Evolutionary conservation across 78 protist species (phyloP).

Genomic region (Monocercomonoides exilis): DNA sequence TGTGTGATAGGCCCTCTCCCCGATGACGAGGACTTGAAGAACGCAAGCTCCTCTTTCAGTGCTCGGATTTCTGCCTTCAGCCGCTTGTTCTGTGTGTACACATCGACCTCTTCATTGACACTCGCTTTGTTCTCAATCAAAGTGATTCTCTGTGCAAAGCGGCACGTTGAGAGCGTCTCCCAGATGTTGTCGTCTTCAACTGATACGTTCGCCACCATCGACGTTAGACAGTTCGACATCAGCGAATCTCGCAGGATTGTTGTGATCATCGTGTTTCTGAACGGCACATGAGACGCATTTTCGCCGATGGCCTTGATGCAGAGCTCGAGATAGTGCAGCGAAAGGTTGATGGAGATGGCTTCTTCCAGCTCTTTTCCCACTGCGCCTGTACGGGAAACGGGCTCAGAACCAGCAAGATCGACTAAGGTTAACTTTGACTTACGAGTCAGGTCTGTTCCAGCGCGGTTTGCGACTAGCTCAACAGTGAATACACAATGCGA

Average conservation of each 20-base stretch:
- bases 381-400: not conserved
- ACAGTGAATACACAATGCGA: constrained; percentile 15
- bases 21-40: not conserved
- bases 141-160: not conserved
- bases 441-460: not conserved
- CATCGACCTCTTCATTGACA: constrained; percentile 2
- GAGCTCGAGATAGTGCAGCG: constrained; percentile 9
- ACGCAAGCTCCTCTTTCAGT: constrained; percentile 6
- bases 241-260: not conserved
- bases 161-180: constrained; percentile 10
- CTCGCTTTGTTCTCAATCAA: not conserved
- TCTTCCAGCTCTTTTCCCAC: not conserved
- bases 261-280: not conserved
- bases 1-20: not conserved
- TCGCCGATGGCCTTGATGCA: not conserved
- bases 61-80: constrained; percentile 9
- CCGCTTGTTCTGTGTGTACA: constrained; percentile 3
- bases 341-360: not conserved
- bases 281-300: not conserved
- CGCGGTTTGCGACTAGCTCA: not conserved
- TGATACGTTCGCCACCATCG: constrained; percentile 10
- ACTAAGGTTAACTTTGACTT: not conserved
- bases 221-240: not conserved
- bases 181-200: not conserved
- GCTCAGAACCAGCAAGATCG: constrained; percentile 10